Conservation (phyloP, 129 eudicot species). For the Pittosporum tobira region DNA sequence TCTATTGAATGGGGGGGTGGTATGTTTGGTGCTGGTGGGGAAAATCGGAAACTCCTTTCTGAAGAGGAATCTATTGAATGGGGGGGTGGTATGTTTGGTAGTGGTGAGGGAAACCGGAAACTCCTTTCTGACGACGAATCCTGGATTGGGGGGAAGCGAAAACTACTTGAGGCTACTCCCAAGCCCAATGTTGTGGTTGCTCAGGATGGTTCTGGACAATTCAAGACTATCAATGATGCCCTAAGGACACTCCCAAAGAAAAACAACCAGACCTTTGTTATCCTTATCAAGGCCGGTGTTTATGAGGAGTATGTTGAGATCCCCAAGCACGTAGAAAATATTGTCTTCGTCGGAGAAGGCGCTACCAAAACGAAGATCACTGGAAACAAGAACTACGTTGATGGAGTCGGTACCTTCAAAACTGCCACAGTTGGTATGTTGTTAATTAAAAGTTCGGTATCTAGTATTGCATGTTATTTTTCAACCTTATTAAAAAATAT, state of each 20-base stretch:
- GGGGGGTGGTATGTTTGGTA: no score
- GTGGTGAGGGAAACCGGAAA: constrained; percentile 17
- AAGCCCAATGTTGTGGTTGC: constrained; percentile 47
- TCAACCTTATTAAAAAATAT: no score
- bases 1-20: no score
- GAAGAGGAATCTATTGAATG: constrained; percentile 11
- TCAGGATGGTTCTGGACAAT: constrained; percentile 45
- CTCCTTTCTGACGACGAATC: constrained; percentile 19
- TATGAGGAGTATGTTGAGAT: constrained; percentile 43
- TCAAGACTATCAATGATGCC: constrained; percentile 44
- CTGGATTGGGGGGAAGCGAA: constrained; percentile 28
- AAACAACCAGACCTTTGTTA: constrained; percentile 22
- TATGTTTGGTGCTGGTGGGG: no score
- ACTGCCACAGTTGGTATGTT: constrained; percentile 67
- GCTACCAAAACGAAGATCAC: constrained; percentile 46
- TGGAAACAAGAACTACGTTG: constrained; percentile 36
- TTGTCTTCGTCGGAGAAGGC: constrained; percentile 60
- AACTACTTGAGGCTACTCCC: constrained; percentile 12
- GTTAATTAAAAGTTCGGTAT: neutral
- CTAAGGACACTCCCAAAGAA: constrained; percentile 22
- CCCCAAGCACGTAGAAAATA: constrained; percentile 17
- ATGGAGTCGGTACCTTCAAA: constrained; percentile 32
- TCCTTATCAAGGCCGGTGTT: constrained; percentile 51
- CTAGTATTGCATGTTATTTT: neutral
- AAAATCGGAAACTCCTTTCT: constrained; percentile 20